Percentiles rank a stretch among this genome's conserved stretches.
phyloP scores from a whole-genome alignment of 441 rosid species.

The Breynia disticha region DNA sequence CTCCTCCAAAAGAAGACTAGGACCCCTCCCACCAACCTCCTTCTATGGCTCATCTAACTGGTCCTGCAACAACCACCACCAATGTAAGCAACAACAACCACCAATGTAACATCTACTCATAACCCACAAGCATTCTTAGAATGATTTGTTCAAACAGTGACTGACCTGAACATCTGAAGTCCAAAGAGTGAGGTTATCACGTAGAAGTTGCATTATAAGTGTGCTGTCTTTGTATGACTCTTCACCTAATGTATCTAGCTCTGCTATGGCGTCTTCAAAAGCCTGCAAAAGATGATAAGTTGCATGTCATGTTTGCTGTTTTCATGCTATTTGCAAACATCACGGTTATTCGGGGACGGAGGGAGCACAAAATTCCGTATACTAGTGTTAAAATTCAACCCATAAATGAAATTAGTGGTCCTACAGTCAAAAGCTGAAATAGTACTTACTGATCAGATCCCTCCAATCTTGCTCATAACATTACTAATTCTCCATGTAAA shows the following conservation, averaged over 20 bases:
- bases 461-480: too few relatives aligned
- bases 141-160: background rate
- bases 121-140: background rate
- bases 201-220: constrained; percentile 75
- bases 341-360: too few relatives aligned
- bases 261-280: constrained; percentile 84
- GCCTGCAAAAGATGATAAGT: constrained; percentile 41
- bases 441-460: too few relatives aligned
- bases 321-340: too few relatives aligned
- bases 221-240: constrained; percentile 93
- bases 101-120: background rate
- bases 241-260: constrained; percentile 79
- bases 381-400: too few relatives aligned
- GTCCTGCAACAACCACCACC: constrained; percentile 29
- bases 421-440: too few relatives aligned
- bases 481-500: too few relatives aligned
- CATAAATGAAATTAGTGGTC: too few relatives aligned
- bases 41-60: constrained; percentile 29
- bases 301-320: too few relatives aligned
- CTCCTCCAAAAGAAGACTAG: background rate
- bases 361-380: too few relatives aligned
- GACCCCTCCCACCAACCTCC: background rate
- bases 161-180: constrained; percentile 80
- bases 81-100: too few relatives aligned
- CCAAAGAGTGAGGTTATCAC: constrained; percentile 91